Conservation (phyloP, 2,329 filamentous ascomycete genomes). For the Fusarium albosuccineum region DNA sequence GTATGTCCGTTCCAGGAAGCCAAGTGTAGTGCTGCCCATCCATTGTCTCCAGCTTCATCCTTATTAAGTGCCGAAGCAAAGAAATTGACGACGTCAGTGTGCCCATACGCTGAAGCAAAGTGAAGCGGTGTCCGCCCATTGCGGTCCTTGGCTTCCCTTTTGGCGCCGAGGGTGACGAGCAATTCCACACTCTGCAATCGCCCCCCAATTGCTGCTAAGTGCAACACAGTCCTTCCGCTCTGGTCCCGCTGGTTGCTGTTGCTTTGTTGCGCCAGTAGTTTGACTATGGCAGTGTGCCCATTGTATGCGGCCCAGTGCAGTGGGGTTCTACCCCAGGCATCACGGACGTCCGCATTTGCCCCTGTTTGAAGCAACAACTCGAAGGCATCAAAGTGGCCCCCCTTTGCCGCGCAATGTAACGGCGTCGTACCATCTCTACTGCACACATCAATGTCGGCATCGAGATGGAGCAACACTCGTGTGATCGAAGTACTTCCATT, state of each 20-base stretch:
- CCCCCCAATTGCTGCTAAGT: not conserved
- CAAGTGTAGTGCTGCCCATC: no score
- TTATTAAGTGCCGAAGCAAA: no score
- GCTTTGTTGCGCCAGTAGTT: not conserved
- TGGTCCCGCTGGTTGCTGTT: not conserved
- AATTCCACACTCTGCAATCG: not conserved
- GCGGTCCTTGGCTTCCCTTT: not conserved
- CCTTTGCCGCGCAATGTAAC: not conserved
- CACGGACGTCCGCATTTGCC: not conserved
- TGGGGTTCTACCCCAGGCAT: not conserved
- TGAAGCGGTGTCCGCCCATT: not conserved
- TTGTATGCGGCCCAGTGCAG: not conserved
- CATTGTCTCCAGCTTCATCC: no score
- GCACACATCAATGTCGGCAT: not conserved
- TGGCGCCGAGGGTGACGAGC: not conserved
- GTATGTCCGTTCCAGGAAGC: no score
- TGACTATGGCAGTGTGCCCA: not conserved
- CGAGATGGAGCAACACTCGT: not conserved
- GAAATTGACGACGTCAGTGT: not conserved
- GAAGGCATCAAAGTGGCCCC: not conserved
- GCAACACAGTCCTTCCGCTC: not conserved
- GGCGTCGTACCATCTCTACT: not conserved
- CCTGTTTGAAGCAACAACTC: not conserved
- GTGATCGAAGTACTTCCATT: not conserved
- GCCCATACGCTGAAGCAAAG: not conserved